phyloP scores from a whole-genome alignment of 1,284 basidiomycete species.

The Anthracocystis setariae region DNA sequence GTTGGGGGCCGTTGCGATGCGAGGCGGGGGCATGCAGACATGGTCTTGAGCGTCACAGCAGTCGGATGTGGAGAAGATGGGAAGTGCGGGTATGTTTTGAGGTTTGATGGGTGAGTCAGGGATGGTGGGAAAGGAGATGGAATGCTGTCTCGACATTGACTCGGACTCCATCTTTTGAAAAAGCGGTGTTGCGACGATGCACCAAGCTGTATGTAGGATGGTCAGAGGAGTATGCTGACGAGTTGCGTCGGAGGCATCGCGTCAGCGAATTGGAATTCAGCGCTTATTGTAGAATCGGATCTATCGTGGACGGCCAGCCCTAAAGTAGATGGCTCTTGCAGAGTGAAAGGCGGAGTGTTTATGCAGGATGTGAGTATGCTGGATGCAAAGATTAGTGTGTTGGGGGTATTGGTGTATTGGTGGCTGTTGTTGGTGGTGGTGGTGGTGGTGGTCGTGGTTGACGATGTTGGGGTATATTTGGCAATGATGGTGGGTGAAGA shows the following conservation, averaged over 20 bases:
- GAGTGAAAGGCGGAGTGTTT: too few relatives aligned
- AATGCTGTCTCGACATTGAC: slow-evolving; percentile 23
- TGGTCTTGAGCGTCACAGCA: slow-evolving; percentile 9
- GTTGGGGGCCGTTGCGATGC: neutral
- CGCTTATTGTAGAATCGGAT: too few relatives aligned
- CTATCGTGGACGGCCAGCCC: too few relatives aligned
- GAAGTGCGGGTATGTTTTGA: slow-evolving; percentile 6
- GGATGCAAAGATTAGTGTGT: neutral
- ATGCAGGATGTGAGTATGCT: too few relatives aligned
- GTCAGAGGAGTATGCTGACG: neutral
- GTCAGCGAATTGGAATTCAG: too few relatives aligned
- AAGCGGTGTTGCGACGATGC: neutral
- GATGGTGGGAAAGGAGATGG: slow-evolving; percentile 44
- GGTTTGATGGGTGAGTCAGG: slow-evolving; percentile 26
- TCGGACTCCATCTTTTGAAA: slow-evolving; percentile 32
- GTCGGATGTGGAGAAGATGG: slow-evolving; percentile 25
- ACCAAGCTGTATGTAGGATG: neutral
- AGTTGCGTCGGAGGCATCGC: too few relatives aligned
- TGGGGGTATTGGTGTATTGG: too few relatives aligned
- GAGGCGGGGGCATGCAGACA: slow-evolving; percentile 23
- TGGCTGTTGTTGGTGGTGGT: neutral
- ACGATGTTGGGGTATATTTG: slow-evolving; percentile 2
- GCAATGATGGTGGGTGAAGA: neutral
- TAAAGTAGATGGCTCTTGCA: too few relatives aligned
- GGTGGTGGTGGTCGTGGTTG: neutral